Base-by-base conservation (phyloP, 257 asterid genomes). In the Solanum rostratum region DNA sequence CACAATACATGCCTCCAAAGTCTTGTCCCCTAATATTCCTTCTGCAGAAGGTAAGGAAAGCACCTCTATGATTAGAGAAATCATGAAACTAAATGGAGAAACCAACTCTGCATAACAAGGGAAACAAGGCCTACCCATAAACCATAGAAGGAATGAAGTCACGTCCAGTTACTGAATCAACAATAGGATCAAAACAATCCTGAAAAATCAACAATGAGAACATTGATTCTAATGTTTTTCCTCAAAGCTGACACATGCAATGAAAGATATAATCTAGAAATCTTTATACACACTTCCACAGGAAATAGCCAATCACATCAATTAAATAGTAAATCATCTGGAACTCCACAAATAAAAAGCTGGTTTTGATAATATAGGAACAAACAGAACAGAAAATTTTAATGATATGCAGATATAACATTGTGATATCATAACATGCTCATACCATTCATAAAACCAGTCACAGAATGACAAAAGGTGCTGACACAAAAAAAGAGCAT, bases 101-200 rank as follows among this genome's bases (percentile, higher is more conserved):
- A 8, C 29, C 11, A 60, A 62, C 71, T n/a, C 69, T 6, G 24
- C 29, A 82, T 22, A 85, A 74, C 70, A 85, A 84, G 79, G 66
- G 41, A 87, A 63, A 79, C 79, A 29, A 37, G 49, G 65, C 91
- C 88, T 89, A 97, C 99, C 99, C 99, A 85, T 93, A 95, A 89
- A 95, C 98, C 97, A 97, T 90, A 37, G 98, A 94, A 19, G 99
- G 98, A 90, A 97, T 97, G 87, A 97, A 95, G 90, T 97, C 98
- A 37, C 97, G 97, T 87, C 98, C 99, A 83, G 98, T 95, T 88
- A 91, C 98, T 59, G 95, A 87, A 92, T 97, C 99, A 68, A 94
- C 94, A 86, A 97, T 97, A 68, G 99, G 99, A 90, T 90, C 97
- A 84, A 97, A 97, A 83, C 93, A 90, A 85, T 93, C 99, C 99